Percentiles rank a stretch among this genome's conserved stretches.
phyloP scores from a whole-genome alignment of 768 basidiomycete species.

The Mycena sanguinolenta region DNA sequence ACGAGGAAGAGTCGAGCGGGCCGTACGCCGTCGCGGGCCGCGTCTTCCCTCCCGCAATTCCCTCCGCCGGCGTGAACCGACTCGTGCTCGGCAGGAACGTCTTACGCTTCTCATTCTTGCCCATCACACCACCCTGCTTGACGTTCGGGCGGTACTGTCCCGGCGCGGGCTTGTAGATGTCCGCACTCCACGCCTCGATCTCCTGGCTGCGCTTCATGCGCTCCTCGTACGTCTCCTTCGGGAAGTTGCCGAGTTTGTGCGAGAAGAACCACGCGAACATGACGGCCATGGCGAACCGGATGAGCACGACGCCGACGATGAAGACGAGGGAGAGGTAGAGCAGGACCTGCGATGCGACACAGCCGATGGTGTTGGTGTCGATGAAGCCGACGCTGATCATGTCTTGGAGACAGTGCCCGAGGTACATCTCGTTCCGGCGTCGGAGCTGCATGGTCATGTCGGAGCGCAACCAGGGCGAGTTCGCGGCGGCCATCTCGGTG shows the following conservation, averaged over 20 bases:
- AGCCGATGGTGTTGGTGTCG: constrained; percentile 94
- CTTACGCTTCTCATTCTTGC: constrained; percentile 65
- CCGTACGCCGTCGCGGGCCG: constrained; percentile 77
- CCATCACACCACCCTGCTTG: constrained; percentile 73
- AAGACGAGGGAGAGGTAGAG: constrained; percentile 96
- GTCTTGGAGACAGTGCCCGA: constrained; percentile 90
- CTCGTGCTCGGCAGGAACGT: constrained; percentile 78
- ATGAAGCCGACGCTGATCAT: constrained; percentile 92
- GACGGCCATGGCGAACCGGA: constrained; percentile 97
- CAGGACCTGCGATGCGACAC: constrained; percentile 92
- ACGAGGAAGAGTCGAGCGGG: constrained; percentile 67
- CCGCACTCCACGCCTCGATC: constrained; percentile 96
- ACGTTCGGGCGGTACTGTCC: constrained; percentile 92
- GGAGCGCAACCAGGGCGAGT: constrained; percentile 82
- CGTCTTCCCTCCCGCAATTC: constrained; percentile 61
- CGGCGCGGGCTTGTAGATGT: constrained; percentile 95
- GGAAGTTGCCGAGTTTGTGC: constrained; percentile 95
- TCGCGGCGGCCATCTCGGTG: constrained; percentile 75
- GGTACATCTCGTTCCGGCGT: constrained; percentile 73
- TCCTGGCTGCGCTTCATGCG: constrained; percentile 90
- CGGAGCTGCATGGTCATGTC: constrained; percentile 91
- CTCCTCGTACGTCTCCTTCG: constrained; percentile 91
- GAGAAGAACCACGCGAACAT: constrained; percentile 98
- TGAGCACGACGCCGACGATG: constrained; percentile 96
- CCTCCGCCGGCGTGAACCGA: constrained; percentile 82